Base-by-base conservation (phyloP, 495 filamentous ascomycete genomes). In the Aspergillus leporis region DNA sequence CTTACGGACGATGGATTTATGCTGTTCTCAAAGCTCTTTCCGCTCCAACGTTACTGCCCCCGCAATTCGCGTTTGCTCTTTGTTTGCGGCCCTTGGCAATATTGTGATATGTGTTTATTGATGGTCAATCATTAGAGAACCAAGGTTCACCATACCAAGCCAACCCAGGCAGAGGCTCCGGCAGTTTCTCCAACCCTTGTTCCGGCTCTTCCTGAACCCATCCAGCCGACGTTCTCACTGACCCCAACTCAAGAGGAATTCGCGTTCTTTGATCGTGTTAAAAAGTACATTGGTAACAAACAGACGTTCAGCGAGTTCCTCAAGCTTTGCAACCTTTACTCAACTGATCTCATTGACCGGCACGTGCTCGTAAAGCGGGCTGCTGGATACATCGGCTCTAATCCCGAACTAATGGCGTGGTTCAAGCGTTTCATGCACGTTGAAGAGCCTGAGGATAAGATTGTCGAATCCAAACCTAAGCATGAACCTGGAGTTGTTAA, bases 271-370 rank as follows among this genome's bases (percentile, higher is more conserved):
- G 95, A 99, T 49, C 86, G 92, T 14, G 92, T 94, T 48, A 97
- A 96, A 82, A 99, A 99, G 72, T 93, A 87, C 71, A 90, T 99
- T 59, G 85, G 85, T 40, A 98, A 98, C 69, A 90, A 96, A 67
- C 88, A 89, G 55, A 89, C 86, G 13, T 94, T 91, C 78, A 92
- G 87, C 61, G 95, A 99, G 66, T 98, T 98, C 72, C 76, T 98
- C 59, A 98, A 98, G 74, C 83, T 97, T 4, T 91, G 93, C 74
- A 97, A 97, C 58, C 80, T 99, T 28, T 98, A 90, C 73, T 92
- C 89, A 7, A 89, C 93, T 61, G 92, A 94, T 60, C 77, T 98
- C 12, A 92, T 99, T 59, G 90, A 91, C 64, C 89, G 87, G 45
- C 83, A 89, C 43, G 80, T 89, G 36, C 79, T 99, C 9, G 82